phyloP scores from a whole-genome alignment of 192 early-diverging fungal species.

The Dissophora ornata region DNA sequence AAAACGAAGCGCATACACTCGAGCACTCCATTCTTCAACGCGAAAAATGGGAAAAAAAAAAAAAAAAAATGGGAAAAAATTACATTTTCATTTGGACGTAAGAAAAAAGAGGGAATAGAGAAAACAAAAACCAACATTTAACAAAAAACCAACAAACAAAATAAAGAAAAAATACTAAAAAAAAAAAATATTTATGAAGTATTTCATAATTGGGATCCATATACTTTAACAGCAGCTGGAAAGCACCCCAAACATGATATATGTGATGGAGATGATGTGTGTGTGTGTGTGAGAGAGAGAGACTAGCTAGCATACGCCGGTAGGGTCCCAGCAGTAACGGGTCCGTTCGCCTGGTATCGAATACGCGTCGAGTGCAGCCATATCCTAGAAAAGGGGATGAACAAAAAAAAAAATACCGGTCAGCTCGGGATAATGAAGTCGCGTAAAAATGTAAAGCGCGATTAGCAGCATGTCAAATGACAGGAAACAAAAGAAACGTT shows the following conservation, averaged over 20 bases:
- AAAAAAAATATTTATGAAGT: conserved; percentile 1
- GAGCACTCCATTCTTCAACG: too few relatives aligned
- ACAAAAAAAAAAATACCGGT: neutral
- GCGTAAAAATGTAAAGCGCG: too few relatives aligned
- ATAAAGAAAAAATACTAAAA: conserved; percentile 15
- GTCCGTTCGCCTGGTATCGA: conserved; percentile 29
- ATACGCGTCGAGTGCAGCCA: conserved; percentile 51
- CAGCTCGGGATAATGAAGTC: neutral
- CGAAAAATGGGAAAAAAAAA: neutral
- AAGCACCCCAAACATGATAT: too few relatives aligned
- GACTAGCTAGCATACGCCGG: conserved; percentile 51
- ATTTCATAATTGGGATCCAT: neutral
- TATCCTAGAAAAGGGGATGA: conserved; percentile 52
- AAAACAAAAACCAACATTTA: neutral
- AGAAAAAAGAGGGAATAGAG: conserved; percentile 40
- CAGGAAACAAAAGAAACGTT: neutral
- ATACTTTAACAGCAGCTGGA: too few relatives aligned
- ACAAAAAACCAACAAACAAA: conserved; percentile 23
- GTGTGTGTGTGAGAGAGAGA: too few relatives aligned
- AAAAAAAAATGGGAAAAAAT: neutral
- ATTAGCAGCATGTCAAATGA: neutral
- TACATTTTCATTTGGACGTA: conserved; percentile 11
- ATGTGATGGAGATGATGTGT: too few relatives aligned
- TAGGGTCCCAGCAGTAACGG: conserved; percentile 62
- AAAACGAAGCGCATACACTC: too few relatives aligned